Evolutionary conservation across 495 filamentous ascomycete genomes (phyloP).

Genomic region (Aspergillus saccharolyticus): DNA sequence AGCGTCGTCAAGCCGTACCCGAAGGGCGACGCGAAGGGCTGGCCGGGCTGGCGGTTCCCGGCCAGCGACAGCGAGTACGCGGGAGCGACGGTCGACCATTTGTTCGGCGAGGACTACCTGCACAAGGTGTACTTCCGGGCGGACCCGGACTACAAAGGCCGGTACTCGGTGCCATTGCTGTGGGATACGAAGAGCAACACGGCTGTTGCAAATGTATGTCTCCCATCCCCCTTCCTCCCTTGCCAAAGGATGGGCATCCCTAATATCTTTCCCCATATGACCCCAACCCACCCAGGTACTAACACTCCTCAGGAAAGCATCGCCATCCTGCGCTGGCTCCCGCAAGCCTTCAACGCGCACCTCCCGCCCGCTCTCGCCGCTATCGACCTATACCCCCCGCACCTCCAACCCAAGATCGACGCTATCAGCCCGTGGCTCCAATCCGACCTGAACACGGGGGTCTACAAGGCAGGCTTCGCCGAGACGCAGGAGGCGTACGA

Average conservation of each 20-base stretch:
- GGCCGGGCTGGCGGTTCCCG: constrained; percentile 50
- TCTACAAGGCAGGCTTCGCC: constrained; percentile 55
- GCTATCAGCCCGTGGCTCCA: constrained; percentile 41
- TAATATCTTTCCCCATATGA: too few relatives aligned
- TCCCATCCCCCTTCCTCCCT: not conserved
- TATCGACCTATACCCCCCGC: constrained; percentile 43
- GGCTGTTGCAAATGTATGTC: constrained; percentile 45
- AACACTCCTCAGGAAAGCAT: constrained; percentile 50
- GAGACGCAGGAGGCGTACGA: constrained; percentile 44
- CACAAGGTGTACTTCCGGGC: constrained; percentile 51
- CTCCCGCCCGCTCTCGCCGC: constrained; percentile 24
- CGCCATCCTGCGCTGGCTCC: constrained; percentile 49
- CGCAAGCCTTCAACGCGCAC: constrained; percentile 41
- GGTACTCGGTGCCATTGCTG: constrained; percentile 51
- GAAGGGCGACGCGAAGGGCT: constrained; percentile 49
- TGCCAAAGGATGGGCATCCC: not conserved
- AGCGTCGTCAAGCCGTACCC: constrained; percentile 70
- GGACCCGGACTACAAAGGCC: constrained; percentile 46
- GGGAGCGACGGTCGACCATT: constrained; percentile 45
- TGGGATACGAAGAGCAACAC: constrained; percentile 49
- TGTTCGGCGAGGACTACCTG: constrained; percentile 45
- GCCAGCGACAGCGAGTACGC: constrained; percentile 43
- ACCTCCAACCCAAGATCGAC: constrained; percentile 41
- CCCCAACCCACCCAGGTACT: not conserved
- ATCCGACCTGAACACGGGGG: constrained; percentile 42